Evolutionary conservation across 140 eudicot genomes (phyloP).

Genomic region (Ambrosia hybrid): DNA sequence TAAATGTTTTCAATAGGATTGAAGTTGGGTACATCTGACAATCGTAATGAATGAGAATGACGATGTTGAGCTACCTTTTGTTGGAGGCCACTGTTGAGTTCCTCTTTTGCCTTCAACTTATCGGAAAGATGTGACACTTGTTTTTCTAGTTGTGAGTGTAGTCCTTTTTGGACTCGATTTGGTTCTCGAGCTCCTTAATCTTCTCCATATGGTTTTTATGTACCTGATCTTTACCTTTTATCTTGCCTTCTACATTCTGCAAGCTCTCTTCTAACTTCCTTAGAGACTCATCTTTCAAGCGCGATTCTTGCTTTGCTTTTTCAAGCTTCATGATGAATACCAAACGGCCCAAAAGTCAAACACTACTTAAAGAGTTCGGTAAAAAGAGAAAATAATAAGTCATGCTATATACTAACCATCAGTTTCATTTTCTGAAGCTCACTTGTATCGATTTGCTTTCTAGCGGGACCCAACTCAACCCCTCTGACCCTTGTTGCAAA

Average conservation of each 20-base stretch:
- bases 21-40: neutral
- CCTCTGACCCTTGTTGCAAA: constrained; percentile 95
- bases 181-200: constrained; percentile 76
- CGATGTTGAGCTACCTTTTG: constrained; percentile 49
- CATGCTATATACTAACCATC: constrained; percentile 48
- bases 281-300: constrained; percentile 72
- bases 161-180: constrained; percentile 52
- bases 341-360: constrained; percentile 22
- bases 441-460: constrained; percentile 78
- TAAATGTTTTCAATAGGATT: constrained; percentile 9
- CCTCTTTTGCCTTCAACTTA: constrained; percentile 73
- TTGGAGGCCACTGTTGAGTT: constrained; percentile 57
- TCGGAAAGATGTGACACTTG: constrained; percentile 74
- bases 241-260: constrained; percentile 67
- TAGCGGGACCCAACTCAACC: constrained; percentile 87
- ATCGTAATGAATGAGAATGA: neutral
- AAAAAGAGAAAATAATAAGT: neutral
- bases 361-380: neutral
- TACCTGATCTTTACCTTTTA: constrained; percentile 73
- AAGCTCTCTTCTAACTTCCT: constrained; percentile 84
- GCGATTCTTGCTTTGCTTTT: constrained; percentile 71
- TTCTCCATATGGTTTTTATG: constrained; percentile 72
- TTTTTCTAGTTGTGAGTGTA: constrained; percentile 67
- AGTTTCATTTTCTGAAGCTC: constrained; percentile 79
- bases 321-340: constrained; percentile 55